Evolutionary conservation across 2,329 filamentous ascomycete genomes (phyloP).

Genomic region (Dactylonectria macrodidyma): DNA sequence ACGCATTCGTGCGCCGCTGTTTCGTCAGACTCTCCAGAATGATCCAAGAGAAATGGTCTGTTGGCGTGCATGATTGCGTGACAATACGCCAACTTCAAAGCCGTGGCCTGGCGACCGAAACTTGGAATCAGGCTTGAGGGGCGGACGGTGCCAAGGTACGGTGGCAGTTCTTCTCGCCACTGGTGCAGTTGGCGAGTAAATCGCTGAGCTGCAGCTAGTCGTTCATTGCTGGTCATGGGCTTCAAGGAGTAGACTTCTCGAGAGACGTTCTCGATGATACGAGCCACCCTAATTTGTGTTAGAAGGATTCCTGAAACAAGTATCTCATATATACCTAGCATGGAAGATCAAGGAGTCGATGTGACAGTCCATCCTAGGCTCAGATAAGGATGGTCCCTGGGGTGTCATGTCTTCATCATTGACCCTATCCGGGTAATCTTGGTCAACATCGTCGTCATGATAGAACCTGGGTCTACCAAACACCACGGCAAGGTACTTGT

Average conservation of each 20-base stretch:
- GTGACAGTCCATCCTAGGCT: slow-evolving; percentile 59
- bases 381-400: slow-evolving; percentile 51
- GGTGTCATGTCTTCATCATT: slow-evolving; percentile 70
- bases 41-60: slow-evolving; percentile 55
- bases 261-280: slow-evolving; percentile 55
- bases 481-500: slow-evolving; percentile 75
- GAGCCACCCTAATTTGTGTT: slow-evolving; percentile 46
- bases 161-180: slow-evolving; percentile 57
- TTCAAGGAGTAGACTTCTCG: slow-evolving; percentile 56
- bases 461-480: slow-evolving; percentile 72
- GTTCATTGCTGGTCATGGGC: slow-evolving; percentile 49
- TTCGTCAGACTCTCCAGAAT: slow-evolving; percentile 55
- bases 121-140: slow-evolving; percentile 60
- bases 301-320: neutral
- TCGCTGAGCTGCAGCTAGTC: slow-evolving; percentile 54
- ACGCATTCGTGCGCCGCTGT: slow-evolving; percentile 46
- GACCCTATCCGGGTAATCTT: slow-evolving; percentile 67
- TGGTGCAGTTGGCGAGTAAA: slow-evolving; percentile 55
- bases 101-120: slow-evolving; percentile 63
- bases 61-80: slow-evolving; percentile 70
- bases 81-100: slow-evolving; percentile 66
- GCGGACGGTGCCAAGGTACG: slow-evolving; percentile 58
- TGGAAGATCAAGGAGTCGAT: slow-evolving; percentile 63
- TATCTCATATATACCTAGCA: slow-evolving; percentile 49
- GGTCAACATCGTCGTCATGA: slow-evolving; percentile 75